Evolutionary conservation across 1,139 yeast species (phyloP), one percentile per base, ranked within the genome.

Genomic region (Lodderomyces pseudojiufengensis): DNA sequence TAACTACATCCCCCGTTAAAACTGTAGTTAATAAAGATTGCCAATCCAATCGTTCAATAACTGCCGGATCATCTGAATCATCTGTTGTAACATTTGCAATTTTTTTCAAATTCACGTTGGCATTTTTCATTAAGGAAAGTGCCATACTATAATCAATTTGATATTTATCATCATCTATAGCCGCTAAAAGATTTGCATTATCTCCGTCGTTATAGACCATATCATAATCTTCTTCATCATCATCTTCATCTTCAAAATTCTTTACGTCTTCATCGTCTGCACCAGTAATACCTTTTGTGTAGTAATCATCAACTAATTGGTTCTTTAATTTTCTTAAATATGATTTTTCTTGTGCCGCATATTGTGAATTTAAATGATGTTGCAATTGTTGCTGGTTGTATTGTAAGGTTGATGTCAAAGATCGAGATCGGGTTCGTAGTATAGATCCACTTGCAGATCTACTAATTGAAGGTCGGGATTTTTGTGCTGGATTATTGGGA

Each of bases 11-110:
- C 45, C 98, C 97, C 2, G 95, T 90, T 27, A 92, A 70, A 2
- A 92, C 98, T 4, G 92, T 76, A 3, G 86, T 76, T 32, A 92
- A 68, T 96, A 92, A 87, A 0, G 94, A 78, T 57, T 92, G 97
- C 98, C 98, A 92, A 61, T 90, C 97, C 20, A 90, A 68, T 33
- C 98, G 68, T 55, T 88, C 97, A 21, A 80, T 57, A 14, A 86
- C 79, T 15, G 75, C 73, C 2, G 85, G 84, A 47, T 82, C 85
- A 37, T 75, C 70, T 7, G 70, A 70, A 25, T 62, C 63, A 30
- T 71, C 70, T 32, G 63, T 62, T 39, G 63, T 61, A 29, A 74
- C 50, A 31, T 67, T 62, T 21, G 74, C 65, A 31, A 67, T 54
- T 39, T 65, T 58, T 27, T 65, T 63, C 35, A 60, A 55, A 31